Evolutionary conservation across 169 alveolate genomes (phyloP), one percentile per base, ranked within the genome.

Genomic region (Plasmodium knowlesi): DNA sequence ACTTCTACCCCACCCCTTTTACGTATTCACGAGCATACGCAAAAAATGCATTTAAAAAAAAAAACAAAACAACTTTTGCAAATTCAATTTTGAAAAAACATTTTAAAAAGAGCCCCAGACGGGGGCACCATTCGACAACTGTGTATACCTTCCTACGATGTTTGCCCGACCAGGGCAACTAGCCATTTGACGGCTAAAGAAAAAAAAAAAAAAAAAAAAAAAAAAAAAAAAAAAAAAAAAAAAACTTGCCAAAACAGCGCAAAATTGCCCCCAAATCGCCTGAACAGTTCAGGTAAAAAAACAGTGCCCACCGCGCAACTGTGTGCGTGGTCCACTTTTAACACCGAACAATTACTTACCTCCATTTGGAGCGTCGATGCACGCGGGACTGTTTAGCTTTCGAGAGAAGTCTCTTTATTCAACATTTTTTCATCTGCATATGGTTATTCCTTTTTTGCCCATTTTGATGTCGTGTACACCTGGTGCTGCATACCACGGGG

Each of bases 251-350:
- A 67, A 67, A 67, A 67, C n/a, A 25, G 76, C 5, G 37, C 76
- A 67, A 67, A 67, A 67, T 22, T 3, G 19, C 22, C n/a, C 30
- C 30, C 5, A 67, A 22, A 16, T 67, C 76, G 76, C 76, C 30
- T 67, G 76, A 67, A 67, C 76, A 22, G 76, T 67, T 67, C 76
- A 67, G 30, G 37, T 67, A 67, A 67, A 61, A 67, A 61, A 67
- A 67, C 30, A 67, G 76, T 28, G n/a, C 76, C 14, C 30, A 67
- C n/a, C 74, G 37, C 74, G 28, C 30, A 61, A 19, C 16, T 67
- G 37, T 28, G 22, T 50, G 8, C 14, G 61, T 1, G 5, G 22
- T 1, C 22, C 57, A 46, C 57, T 46, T 46, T 46, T 12, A 46
- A 46, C 19, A 12, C 57, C 3, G 41, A 3, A 34, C 41, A 34